Evolutionary conservation across 2,329 filamentous ascomycete species (phyloP), one percentile per base, ranked within the genome.

Genomic region (Colletotrichum aenigma): DNA sequence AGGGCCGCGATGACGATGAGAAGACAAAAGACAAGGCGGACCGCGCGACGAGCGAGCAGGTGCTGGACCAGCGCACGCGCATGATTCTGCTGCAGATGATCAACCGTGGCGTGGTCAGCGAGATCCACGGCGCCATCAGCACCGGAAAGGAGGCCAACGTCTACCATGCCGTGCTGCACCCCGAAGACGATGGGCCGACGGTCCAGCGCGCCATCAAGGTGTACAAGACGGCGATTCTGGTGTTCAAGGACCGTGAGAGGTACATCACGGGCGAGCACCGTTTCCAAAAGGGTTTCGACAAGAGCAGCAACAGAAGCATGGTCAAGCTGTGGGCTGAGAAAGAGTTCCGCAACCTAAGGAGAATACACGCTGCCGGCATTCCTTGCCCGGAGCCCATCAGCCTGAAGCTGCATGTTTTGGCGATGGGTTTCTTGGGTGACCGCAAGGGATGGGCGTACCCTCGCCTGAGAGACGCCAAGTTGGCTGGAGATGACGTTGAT

Each of bases 271-370:
- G 97, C 78, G 97, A 99, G 86, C 96, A 96, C 86, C 91, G 97
- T 28, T 99, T 99, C 88, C 92, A 95, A 79, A 90, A 93, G 77
- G 96, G 96, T 66, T 97, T 96, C 83, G 97, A 96, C 86, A 98
- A 98, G 88, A 94, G 94, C 79, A 98, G 96, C 86, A 98, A 96
- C 87, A 92, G 96, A 65, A 96, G 96, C 79, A 98, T 98, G 96
- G 96, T 99, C 79, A 98, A 98, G 85, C 89, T 98, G 28, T 99
- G 97, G 97, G 97, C 97, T 0, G 96, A 99, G 86, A 99, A 99
- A 86, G 97, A 99, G 86, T 98, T 97, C 87, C 92, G 97, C 56
- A 99, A 99, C 85, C 86, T 99, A 81, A 93, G 95, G 79, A 91
- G 97, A 71, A 93, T 99, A 77, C 89, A 97, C 84, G 88, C 92